These are phyloP conservation scores for Crithidia bombi DNA, from an alignment of 208 protist genomes.

Conservation along the genomic window DNA sequence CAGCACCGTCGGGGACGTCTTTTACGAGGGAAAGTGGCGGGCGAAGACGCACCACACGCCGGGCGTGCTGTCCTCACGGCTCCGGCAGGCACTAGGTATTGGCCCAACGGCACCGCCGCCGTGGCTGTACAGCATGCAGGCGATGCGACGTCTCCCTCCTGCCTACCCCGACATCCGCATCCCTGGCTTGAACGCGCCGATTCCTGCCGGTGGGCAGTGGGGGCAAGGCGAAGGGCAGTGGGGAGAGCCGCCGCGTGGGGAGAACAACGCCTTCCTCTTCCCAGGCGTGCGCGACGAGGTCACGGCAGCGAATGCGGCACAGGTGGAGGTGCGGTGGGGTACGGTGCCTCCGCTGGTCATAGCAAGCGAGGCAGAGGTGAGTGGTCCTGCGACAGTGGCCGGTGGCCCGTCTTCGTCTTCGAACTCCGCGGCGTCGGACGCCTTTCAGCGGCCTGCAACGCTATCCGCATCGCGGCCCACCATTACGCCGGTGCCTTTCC, in stretches of 20 bases:
- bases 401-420: constrained; percentile 16
- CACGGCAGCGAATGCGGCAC: constrained; percentile 27
- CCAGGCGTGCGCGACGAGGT: constrained; percentile 86
- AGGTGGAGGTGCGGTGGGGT: constrained; percentile 39
- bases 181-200: constrained; percentile 98
- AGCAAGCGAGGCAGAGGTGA: constrained; percentile 1
- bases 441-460: constrained; percentile 19
- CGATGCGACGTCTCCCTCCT: constrained; percentile 97
- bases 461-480: constrained; percentile 16
- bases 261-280: constrained; percentile 83
- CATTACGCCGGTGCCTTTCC: constrained; percentile 76
- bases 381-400: constrained; percentile 1
- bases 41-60: constrained; percentile 62
- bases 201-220: constrained; percentile 96
- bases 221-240: constrained; percentile 96
- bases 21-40: constrained; percentile 98
- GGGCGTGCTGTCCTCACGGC: constrained; percentile 91
- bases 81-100: constrained; percentile 98
- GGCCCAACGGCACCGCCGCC: constrained; percentile 92
- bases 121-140: constrained; percentile 99
- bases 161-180: constrained; percentile 98
- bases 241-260: constrained; percentile 95
- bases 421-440: constrained; percentile 11
- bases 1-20: constrained; percentile 95
- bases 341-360: constrained; percentile 38